These are phyloP conservation scores for Taiozyma sp. DNA, from an alignment of 1,139 yeast genomes.

Conservation along the genomic window DNA sequence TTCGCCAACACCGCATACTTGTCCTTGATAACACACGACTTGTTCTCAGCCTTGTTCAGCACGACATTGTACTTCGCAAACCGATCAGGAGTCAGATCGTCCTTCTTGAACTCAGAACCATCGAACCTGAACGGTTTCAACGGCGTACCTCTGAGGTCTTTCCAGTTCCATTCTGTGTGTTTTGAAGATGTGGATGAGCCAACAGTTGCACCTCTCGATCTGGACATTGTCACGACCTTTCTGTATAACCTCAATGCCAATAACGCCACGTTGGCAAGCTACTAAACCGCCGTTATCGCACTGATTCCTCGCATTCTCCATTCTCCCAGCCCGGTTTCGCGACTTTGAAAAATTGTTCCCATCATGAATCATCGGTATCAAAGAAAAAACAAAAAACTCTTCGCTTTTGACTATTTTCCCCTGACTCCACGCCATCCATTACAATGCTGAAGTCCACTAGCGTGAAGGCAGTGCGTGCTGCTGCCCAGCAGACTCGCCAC, in stretches of 20 bases:
- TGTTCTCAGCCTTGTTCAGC: constrained; percentile 19
- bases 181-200: background rate
- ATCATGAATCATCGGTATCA: background rate
- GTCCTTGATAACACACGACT: constrained; percentile 7
- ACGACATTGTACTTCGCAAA: constrained; percentile 11
- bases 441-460: constrained; percentile 3
- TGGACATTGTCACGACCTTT: background rate
- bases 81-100: constrained; percentile 12
- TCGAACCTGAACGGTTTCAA: constrained; percentile 12
- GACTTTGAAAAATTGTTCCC: background rate
- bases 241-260: background rate
- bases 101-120: constrained; percentile 11
- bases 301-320: background rate
- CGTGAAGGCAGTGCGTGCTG: background rate
- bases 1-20: constrained; percentile 5
- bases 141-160: constrained; percentile 18
- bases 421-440: background rate
- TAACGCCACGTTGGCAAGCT: too few species aligned
- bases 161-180: constrained; percentile 7
- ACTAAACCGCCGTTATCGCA: background rate
- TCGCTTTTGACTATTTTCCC: background rate
- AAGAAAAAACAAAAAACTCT: constrained; percentile 1
- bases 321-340: background rate
- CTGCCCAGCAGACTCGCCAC: constrained; percentile 7
- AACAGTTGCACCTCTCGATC: constrained; percentile 4